Evolutionary conservation across 1,139 yeast genomes (phyloP).

Genomic region (Lodderomyces theae): DNA sequence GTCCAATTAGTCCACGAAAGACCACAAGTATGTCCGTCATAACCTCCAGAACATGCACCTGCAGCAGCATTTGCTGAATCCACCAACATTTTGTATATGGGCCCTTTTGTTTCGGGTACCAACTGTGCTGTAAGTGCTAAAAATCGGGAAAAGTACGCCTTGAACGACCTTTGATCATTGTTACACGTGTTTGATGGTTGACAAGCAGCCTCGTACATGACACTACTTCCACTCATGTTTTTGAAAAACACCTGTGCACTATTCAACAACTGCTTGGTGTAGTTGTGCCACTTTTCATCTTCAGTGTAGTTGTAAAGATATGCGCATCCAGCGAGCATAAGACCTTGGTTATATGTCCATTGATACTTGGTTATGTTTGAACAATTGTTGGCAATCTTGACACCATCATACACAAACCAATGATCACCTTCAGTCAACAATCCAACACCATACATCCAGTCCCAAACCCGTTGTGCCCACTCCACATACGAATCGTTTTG

Average conservation of each 20-base stretch:
- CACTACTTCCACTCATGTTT: slow-evolving; percentile 35
- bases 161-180: slow-evolving; percentile 87
- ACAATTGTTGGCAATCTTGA: slow-evolving; percentile 61
- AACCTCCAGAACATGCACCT: slow-evolving; percentile 78
- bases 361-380: slow-evolving; percentile 53
- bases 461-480: slow-evolving; percentile 77
- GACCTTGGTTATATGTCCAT: slow-evolving; percentile 90
- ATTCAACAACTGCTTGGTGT: slow-evolving; percentile 51
- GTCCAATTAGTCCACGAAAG: slow-evolving; percentile 61
- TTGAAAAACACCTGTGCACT: slow-evolving; percentile 60
- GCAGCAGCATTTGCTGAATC: slow-evolving; percentile 81
- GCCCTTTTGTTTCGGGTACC: slow-evolving; percentile 59
- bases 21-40: slow-evolving; percentile 90
- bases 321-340: slow-evolving; percentile 78
- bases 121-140: slow-evolving; percentile 71
- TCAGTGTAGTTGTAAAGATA: slow-evolving; percentile 74
- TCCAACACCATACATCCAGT: slow-evolving; percentile 71
- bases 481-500: slow-evolving; percentile 69
- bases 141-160: slow-evolving; percentile 76
- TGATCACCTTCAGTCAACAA: slow-evolving; percentile 49
- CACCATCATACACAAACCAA: slow-evolving; percentile 78
- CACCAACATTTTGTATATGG: slow-evolving; percentile 50
- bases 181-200: slow-evolving; percentile 61
- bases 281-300: slow-evolving; percentile 62
- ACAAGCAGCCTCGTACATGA: slow-evolving; percentile 83